Conservation (phyloP, 768 basidiomycete genomes). For the Agaricus blazei region DNA sequence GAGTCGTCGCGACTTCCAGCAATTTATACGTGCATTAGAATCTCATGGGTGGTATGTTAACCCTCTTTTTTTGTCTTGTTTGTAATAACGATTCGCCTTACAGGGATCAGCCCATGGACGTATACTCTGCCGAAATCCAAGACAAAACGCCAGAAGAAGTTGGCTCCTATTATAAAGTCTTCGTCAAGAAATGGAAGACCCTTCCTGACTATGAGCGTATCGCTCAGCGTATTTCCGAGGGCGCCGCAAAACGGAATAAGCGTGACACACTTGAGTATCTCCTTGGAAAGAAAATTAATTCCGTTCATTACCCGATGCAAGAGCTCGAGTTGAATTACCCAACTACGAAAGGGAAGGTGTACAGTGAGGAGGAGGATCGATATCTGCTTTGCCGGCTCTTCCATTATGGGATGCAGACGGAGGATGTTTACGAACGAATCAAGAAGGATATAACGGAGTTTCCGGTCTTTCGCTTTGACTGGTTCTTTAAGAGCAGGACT, state of each 20-base stretch:
- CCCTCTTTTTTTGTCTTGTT: background rate
- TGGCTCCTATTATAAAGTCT: constrained; percentile 71
- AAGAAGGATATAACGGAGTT: constrained; percentile 96
- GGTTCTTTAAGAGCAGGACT: constrained; percentile 95
- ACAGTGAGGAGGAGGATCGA: constrained; percentile 94
- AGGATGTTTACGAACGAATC: constrained; percentile 91
- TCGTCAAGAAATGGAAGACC: constrained; percentile 87
- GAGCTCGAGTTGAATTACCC: constrained; percentile 95
- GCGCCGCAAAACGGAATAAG: constrained; percentile 86
- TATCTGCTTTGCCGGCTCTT: constrained; percentile 88
- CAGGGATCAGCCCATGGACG: constrained; percentile 60
- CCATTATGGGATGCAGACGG: constrained; percentile 84
- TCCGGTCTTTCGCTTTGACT: constrained; percentile 95
- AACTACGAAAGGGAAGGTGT: constrained; percentile 94
- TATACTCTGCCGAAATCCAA: constrained; percentile 78
- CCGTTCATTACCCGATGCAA: constrained; percentile 90
- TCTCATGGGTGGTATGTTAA: constrained; percentile 69
- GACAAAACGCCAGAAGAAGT: constrained; percentile 81
- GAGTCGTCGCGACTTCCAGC: constrained; percentile 92
- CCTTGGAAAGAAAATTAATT: constrained; percentile 76
- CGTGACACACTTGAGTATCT: constrained; percentile 76
- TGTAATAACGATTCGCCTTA: background rate
- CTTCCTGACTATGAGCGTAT: constrained; percentile 78
- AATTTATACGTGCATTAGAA: constrained; percentile 67
- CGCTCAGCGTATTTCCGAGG: constrained; percentile 79